Evolutionary conservation across 768 basidiomycete species (phyloP).

Genomic region (Cyclocybe cylindracea): DNA sequence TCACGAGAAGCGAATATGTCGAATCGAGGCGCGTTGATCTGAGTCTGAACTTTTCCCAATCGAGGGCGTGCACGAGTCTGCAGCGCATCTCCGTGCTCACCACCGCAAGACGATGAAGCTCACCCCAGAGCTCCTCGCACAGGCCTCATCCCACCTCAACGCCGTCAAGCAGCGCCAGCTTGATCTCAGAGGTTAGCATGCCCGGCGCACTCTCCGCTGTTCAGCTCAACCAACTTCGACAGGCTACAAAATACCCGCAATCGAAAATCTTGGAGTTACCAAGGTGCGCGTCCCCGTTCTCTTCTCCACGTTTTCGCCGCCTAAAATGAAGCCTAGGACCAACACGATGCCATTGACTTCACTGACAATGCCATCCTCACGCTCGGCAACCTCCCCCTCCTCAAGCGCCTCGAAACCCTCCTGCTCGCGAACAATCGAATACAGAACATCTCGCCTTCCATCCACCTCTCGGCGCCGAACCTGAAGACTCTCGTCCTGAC

Average conservation of each 20-base stretch:
- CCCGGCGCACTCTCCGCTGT: conserved; percentile 7
- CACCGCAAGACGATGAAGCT: conserved; percentile 73
- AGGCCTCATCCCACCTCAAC: conserved; percentile 76
- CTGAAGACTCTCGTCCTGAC: conserved; percentile 82
- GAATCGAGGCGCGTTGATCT: conserved; percentile 33
- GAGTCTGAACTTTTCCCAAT: conserved; percentile 39
- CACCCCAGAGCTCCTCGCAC: conserved; percentile 90
- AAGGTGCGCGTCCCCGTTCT: conserved; percentile 48
- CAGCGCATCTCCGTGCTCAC: conserved; percentile 17
- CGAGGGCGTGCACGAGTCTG: conserved; percentile 12
- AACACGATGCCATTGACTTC: conserved; percentile 91
- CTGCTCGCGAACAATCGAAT: conserved; percentile 91
- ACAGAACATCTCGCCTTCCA: conserved; percentile 76
- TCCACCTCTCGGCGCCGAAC: conserved; percentile 84
- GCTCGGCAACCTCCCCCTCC: conserved; percentile 83
- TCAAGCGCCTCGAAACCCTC: conserved; percentile 82
- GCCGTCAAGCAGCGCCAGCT: conserved; percentile 88
- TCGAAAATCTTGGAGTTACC: conserved; percentile 96
- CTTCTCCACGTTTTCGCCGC: conserved; percentile 8
- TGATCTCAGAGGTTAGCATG: conserved; percentile 76
- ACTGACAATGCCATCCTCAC: conserved; percentile 87
- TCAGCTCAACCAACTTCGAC: conserved; percentile 27
- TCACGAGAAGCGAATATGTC: conserved; percentile 13
- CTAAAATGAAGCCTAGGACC: conserved; percentile 56
- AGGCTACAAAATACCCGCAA: conserved; percentile 94